Percentiles rank a stretch among this genome's conserved stretches.
These are phyloP conservation scores for Aristolochia contorta DNA, from an alignment of 164 flowering plant genomes.

Conservation along the genomic window DNA sequence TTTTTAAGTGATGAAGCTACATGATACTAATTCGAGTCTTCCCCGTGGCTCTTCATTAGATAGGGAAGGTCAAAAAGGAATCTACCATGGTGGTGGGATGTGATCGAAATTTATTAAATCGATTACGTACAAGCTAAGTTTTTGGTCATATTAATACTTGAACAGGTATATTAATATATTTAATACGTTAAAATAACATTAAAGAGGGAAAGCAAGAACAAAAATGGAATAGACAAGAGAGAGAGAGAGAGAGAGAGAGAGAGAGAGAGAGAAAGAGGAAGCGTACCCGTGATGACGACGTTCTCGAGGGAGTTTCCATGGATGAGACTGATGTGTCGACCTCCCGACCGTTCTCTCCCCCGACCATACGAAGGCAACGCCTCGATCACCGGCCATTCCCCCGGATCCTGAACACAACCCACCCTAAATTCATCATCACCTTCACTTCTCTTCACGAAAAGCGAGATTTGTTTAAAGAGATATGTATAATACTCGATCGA, in stretches of 20 bases:
- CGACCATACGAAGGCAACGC: conserved; percentile 96
- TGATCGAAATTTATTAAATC: too few relatives aligned
- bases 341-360: conserved; percentile 94
- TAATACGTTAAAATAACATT: not conserved
- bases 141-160: too few relatives aligned
- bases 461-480: too few relatives aligned
- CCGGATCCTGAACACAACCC: conserved; percentile 36
- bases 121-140: too few relatives aligned
- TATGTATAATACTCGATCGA: not conserved
- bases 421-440: not conserved
- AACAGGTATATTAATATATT: too few relatives aligned
- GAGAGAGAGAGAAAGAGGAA: not conserved
- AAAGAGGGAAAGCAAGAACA: not conserved
- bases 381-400: conserved; percentile 90
- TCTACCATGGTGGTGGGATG: too few relatives aligned
- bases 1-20: too few relatives aligned
- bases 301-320: conserved; percentile 70
- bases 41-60: too few relatives aligned
- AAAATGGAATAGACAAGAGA: too few relatives aligned
- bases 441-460: too few relatives aligned
- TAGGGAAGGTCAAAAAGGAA: too few relatives aligned
- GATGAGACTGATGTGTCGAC: conserved; percentile 91
- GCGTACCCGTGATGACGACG: conserved; percentile 80
- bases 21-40: too few relatives aligned
- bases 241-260: not conserved